Conservation (phyloP, 2,329 filamentous ascomycete species). For the Penicillium sp. region DNA sequence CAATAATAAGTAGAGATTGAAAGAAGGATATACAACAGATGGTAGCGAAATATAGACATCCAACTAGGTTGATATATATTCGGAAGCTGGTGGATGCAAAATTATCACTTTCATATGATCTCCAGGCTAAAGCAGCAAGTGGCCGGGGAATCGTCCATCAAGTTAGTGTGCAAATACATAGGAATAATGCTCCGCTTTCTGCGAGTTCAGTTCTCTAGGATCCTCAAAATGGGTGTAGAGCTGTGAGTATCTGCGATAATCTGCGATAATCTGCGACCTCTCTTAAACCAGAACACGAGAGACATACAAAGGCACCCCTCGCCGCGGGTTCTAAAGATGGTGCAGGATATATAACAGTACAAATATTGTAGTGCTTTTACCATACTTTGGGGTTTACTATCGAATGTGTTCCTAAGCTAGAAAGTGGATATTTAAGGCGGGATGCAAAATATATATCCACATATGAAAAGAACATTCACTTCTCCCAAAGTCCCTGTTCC, state of each 20-base stretch:
- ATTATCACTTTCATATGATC: neutral
- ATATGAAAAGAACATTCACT: too few relatives aligned
- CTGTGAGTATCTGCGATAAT: neutral
- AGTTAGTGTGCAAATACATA: neutral
- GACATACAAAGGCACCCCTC: neutral
- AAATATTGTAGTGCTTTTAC: too few relatives aligned
- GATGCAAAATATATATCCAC: neutral
- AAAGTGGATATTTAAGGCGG: neutral
- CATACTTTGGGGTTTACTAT: too few relatives aligned
- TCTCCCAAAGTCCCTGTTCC: neutral
- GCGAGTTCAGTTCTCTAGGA: neutral
- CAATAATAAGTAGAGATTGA: too few relatives aligned
- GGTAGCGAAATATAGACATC: rapidly evolving
- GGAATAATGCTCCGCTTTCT: too few relatives aligned
- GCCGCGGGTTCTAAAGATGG: neutral
- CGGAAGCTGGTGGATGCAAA: neutral
- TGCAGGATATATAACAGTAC: neutral
- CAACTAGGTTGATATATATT: neutral
- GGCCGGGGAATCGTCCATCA: neutral
- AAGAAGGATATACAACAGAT: too few relatives aligned
- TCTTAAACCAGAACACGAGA: neutral
- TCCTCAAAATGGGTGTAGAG: neutral
- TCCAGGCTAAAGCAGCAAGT: neutral
- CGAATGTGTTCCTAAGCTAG: neutral
- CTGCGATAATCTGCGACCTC: neutral